Base-by-base conservation (phyloP, 73 alveolate genomes). In the Paramecium biaurelia region DNA sequence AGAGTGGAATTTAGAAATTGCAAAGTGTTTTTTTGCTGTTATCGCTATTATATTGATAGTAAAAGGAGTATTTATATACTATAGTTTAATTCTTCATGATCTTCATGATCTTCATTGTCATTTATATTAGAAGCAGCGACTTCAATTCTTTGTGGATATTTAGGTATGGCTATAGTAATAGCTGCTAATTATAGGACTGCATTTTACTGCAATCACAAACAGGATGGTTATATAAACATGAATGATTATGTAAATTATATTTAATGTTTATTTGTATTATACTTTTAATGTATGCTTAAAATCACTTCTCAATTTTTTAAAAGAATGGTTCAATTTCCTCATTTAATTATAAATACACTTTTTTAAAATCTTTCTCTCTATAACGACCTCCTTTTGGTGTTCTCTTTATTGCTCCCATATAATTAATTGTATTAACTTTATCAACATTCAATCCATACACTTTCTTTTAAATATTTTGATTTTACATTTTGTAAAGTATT, bases 121-220 rank as follows among this genome's bases (percentile, higher is more conserved):
- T 97, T 95, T 93, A 18, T 96, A 20, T 68, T 97, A 72, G 99
- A 98, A 18, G 96, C 96, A 21, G 34, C 70, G 34, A 96, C 98
- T 10, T 95, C 98, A 42, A 93, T 95, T 92, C 67, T 92, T 42
- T 88, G 96, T 47, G 99, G 99, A 32, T 97, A 93, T 92, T 94
- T 96, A 70, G 98, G 99, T 9, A 96, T 96, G 99, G 93, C 94
- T 45, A 96, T 96, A 59, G 99, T 98, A 43, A 96, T 92, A 23
- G 84, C 43, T 20, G 85, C 99, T 84, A 96, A 96, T 92, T 92
- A 56, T 68, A 93, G 96, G 85, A 92, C 96, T 6, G 90, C 96
- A 28, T 92, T 87, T 85, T 38, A n/a, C 84, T 5, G 94, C 95
- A 35, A 95, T 94, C 56, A 92, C 92, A 34, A n/a, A n/a, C n/a